Percentiles rank a stretch among this genome's conserved stretches.
Evolutionary conservation across 148 eudicot species (phyloP).

Genomic region (Amaranthus hypochondriacus): DNA sequence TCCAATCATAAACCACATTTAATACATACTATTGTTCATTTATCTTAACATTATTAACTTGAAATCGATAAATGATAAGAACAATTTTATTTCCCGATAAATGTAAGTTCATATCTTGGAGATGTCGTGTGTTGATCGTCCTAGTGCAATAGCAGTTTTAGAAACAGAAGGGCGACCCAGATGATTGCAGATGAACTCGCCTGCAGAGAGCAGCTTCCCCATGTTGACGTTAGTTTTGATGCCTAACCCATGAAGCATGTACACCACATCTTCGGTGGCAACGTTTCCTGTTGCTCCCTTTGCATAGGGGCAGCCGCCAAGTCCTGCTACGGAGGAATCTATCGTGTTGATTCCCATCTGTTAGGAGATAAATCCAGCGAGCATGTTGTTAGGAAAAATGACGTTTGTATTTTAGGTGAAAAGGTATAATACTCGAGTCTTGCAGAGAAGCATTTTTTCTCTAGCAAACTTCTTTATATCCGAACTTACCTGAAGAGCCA

Average conservation of each 20-base stretch:
- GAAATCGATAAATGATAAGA: background rate
- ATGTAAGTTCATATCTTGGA: slow-evolving; percentile 30
- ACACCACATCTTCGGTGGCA: slow-evolving; percentile 70
- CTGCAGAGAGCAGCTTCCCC: slow-evolving; percentile 44
- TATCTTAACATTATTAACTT: background rate
- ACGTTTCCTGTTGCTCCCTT: slow-evolving; percentile 76
- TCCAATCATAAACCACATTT: background rate
- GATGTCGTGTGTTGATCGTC: slow-evolving; percentile 40
- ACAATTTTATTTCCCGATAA: background rate
- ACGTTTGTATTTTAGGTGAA: no score
- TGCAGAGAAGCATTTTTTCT: no score
- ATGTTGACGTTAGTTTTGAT: slow-evolving; percentile 51
- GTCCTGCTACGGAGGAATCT: slow-evolving; percentile 61
- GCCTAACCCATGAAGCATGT: slow-evolving; percentile 69
- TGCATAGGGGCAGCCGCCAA: slow-evolving; percentile 74
- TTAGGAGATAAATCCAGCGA: background rate
- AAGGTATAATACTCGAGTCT: background rate
- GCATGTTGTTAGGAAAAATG: background rate
- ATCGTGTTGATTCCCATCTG: slow-evolving; percentile 63
- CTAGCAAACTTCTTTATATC: background rate
- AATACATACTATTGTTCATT: background rate
- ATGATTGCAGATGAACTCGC: slow-evolving; percentile 61
- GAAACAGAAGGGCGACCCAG: slow-evolving; percentile 52
- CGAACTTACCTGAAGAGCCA: slow-evolving; percentile 54
- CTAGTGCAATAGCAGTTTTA: slow-evolving; percentile 52